phyloP scores from a whole-genome alignment of 2,329 filamentous ascomycete genomes.

The Sporothrix pseudoabietina region DNA sequence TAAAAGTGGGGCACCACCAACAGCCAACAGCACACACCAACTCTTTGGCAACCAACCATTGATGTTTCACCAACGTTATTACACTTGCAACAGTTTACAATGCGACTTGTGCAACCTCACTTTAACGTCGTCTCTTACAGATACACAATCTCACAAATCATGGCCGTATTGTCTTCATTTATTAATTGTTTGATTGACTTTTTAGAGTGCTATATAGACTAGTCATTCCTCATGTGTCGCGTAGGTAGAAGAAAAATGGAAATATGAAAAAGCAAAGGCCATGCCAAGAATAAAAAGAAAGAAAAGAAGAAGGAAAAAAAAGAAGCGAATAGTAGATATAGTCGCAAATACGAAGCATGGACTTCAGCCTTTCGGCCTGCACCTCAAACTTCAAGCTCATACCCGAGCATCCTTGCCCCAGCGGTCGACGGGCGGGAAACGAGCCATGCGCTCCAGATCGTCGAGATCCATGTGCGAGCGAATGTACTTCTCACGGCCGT shows the following conservation, averaged over 20 bases:
- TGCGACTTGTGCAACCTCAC: not conserved
- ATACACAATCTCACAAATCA: not conserved
- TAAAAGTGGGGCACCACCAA: not conserved
- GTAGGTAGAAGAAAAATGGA: not conserved
- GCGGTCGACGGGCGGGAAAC: slow-evolving; percentile 67
- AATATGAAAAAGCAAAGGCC: slow-evolving; percentile 11
- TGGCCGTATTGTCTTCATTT: not conserved
- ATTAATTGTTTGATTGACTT: not conserved
- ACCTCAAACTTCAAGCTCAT: not conserved
- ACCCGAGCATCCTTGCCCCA: slow-evolving; percentile 51
- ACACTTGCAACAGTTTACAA: not conserved
- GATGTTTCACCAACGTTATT: not conserved
- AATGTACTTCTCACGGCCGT: slow-evolving; percentile 76
- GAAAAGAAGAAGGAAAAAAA: not conserved
- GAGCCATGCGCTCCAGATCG: slow-evolving; percentile 74
- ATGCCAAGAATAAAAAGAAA: slow-evolving; percentile 8
- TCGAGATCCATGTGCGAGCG: slow-evolving; percentile 80
- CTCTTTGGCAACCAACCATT: not conserved
- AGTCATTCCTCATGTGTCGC: slow-evolving; percentile 21
- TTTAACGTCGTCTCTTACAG: not conserved
- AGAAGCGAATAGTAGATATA: not conserved
- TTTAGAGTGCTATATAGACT: not conserved
- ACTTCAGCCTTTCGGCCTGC: too few relatives aligned
- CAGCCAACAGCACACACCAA: not conserved
- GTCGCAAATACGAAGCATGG: not conserved